Conservation (phyloP, 768 basidiomycete species). For the Exsudoporus frostii region DNA sequence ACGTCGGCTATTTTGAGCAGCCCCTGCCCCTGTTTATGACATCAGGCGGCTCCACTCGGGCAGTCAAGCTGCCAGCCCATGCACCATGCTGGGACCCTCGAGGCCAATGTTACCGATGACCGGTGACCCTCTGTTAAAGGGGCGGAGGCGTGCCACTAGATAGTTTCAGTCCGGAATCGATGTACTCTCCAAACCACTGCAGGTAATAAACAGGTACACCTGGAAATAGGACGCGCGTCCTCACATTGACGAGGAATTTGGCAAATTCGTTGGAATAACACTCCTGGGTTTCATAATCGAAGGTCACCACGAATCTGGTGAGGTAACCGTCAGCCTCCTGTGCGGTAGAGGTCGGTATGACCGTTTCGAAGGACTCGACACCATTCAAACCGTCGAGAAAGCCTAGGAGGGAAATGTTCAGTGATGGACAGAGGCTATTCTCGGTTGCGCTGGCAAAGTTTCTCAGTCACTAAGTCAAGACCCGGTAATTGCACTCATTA, state of each 20-base stretch:
- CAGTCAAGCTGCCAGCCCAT: background rate
- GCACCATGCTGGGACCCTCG: background rate
- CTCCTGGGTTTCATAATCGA: constrained; percentile 67
- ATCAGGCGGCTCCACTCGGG: background rate
- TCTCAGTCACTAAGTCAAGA: background rate
- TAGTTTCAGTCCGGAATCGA: constrained; percentile 10
- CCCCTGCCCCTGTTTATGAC: background rate
- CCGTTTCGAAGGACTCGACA: constrained; percentile 1
- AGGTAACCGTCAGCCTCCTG: constrained; percentile 59
- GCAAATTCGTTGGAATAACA: constrained; percentile 63
- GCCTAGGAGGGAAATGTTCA: constrained; percentile 34
- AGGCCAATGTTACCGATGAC: background rate
- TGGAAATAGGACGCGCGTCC: constrained; percentile 1
- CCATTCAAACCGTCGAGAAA: constrained; percentile 76
- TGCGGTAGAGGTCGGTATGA: background rate
- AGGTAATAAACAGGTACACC: background rate
- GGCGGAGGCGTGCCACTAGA: background rate
- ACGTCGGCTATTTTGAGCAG: background rate
- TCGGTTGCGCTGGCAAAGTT: constrained; percentile 54
- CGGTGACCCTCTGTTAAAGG: background rate
- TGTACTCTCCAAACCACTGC: constrained; percentile 33
- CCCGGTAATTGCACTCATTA: constrained; percentile 36
- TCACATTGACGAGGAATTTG: constrained; percentile 53
- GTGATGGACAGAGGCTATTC: constrained; percentile 49
- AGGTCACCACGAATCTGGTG: constrained; percentile 69